phyloP scores from a whole-genome alignment of 805 yeast genomes.

The Kuraishia hungarica region DNA sequence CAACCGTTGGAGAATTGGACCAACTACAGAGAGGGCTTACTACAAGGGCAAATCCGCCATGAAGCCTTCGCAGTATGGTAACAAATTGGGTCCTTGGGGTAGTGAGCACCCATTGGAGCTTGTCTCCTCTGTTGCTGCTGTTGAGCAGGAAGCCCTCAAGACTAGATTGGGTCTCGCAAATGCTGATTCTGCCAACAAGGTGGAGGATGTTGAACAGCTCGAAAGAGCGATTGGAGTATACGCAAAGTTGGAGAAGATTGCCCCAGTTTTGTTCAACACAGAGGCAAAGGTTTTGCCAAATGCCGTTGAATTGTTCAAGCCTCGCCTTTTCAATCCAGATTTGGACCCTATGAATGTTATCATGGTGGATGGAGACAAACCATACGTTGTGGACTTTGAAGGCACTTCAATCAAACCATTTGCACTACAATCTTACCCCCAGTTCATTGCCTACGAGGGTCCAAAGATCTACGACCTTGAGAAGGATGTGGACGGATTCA shows the following conservation, averaged over 20 bases:
- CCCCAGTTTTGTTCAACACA: constrained; percentile 52
- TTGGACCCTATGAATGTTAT: constrained; percentile 86
- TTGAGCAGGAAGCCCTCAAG: constrained; percentile 57
- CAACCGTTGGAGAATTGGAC: constrained; percentile 84
- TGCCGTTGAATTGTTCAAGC: constrained; percentile 51
- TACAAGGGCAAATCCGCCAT: constrained; percentile 59
- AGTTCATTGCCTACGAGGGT: constrained; percentile 81
- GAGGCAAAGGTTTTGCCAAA: constrained; percentile 51
- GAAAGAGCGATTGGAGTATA: constrained; percentile 51
- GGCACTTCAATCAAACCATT: constrained; percentile 75
- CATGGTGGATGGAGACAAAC: constrained; percentile 28
- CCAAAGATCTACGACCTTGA: constrained; percentile 73
- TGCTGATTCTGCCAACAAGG: constrained; percentile 39
- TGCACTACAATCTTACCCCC: constrained; percentile 68
- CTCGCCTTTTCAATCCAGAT: constrained; percentile 75
- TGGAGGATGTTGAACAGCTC: constrained; percentile 33
- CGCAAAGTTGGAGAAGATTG: constrained; percentile 46
- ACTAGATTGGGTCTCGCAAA: constrained; percentile 45
- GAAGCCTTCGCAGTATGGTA: constrained; percentile 37
- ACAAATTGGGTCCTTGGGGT: constrained; percentile 73
- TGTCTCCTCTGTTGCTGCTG: constrained; percentile 51
- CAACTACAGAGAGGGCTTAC: constrained; percentile 72
- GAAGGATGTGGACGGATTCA: constrained; percentile 67
- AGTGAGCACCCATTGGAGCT: constrained; percentile 50
- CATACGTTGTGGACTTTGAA: constrained; percentile 75